These are phyloP conservation scores for Hymenoscyphus albidus DNA, from an alignment of 2,329 filamentous ascomycete species.

Conservation along the genomic window DNA sequence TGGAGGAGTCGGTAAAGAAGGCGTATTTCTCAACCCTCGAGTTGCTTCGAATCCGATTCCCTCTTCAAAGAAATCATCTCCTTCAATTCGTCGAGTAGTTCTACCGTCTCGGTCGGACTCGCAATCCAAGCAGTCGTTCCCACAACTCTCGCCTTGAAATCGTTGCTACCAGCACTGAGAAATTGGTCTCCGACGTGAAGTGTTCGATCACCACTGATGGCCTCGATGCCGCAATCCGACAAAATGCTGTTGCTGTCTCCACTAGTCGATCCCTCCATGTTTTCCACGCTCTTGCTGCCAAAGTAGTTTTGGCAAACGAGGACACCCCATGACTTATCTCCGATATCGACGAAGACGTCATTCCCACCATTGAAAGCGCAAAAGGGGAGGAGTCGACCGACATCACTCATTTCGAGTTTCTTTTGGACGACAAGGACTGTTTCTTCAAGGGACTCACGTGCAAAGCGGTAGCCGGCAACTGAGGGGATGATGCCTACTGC, in stretches of 20 bases:
- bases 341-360: constrained; percentile 97
- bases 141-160: constrained; percentile 90
- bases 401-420: constrained; percentile 75
- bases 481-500: constrained; percentile 74
- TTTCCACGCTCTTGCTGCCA: constrained; percentile 39
- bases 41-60: neutral
- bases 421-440: constrained; percentile 93
- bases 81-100: constrained; percentile 78
- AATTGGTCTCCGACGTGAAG: constrained; percentile 98
- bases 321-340: constrained; percentile 96
- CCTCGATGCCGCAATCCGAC: constrained; percentile 15
- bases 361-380: constrained; percentile 98
- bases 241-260: constrained; percentile 28
- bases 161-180: constrained; percentile 88
- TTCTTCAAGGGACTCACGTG: constrained; percentile 88
- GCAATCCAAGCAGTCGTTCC: constrained; percentile 98
- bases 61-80: constrained; percentile 39
- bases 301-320: constrained; percentile 90
- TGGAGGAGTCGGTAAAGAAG: neutral
- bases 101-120: constrained; percentile 84
- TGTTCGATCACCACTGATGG: constrained; percentile 70
- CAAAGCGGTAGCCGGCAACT: constrained; percentile 61
- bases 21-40: neutral
- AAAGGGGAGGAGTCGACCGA: constrained; percentile 71
- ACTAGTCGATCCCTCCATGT: neutral